These are phyloP conservation scores for Trichoderma atroviride DNA, from an alignment of 2,329 filamentous ascomycete genomes.

Conservation along the genomic window DNA sequence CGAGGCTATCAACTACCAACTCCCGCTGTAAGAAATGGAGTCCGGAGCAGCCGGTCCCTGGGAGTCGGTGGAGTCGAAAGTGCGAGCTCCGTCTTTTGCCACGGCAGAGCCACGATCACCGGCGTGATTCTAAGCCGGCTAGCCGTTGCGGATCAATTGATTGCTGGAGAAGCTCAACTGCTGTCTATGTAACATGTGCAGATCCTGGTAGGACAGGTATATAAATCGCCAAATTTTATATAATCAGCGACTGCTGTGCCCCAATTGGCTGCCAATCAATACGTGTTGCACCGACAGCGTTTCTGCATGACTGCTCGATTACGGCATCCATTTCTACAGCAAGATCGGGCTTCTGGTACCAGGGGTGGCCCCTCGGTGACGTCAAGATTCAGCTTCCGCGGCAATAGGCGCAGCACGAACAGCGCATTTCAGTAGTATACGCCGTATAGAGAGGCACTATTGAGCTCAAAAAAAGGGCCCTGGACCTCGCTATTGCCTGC, in stretches of 20 bases:
- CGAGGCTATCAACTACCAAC: not conserved
- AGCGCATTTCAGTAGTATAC: not conserved
- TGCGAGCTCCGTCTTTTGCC: not conserved
- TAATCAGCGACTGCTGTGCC: not conserved
- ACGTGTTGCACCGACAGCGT: not conserved
- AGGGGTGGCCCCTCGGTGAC: slow-evolving; percentile 15
- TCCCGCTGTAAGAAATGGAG: not conserved
- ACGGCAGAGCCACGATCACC: not conserved
- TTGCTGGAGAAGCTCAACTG: not conserved
- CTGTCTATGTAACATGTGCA: not conserved
- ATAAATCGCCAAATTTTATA: no score
- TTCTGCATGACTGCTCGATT: not conserved
- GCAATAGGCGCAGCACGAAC: not conserved
- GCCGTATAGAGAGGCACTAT: no score
- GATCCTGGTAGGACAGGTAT: not conserved
- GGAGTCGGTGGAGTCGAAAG: slow-evolving; percentile 9
- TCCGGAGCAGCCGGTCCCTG: slow-evolving; percentile 1
- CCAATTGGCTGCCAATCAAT: not conserved
- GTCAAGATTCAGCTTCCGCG: slow-evolving; percentile 6
- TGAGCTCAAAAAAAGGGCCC: not conserved
- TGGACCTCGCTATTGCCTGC: not conserved
- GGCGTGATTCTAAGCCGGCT: not conserved
- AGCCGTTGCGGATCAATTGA: not conserved
- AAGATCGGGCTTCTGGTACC: not conserved
- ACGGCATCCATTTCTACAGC: not conserved